phyloP scores from a whole-genome alignment of 2,329 filamentous ascomycete genomes.

The Colletotrichum theobromicola region DNA sequence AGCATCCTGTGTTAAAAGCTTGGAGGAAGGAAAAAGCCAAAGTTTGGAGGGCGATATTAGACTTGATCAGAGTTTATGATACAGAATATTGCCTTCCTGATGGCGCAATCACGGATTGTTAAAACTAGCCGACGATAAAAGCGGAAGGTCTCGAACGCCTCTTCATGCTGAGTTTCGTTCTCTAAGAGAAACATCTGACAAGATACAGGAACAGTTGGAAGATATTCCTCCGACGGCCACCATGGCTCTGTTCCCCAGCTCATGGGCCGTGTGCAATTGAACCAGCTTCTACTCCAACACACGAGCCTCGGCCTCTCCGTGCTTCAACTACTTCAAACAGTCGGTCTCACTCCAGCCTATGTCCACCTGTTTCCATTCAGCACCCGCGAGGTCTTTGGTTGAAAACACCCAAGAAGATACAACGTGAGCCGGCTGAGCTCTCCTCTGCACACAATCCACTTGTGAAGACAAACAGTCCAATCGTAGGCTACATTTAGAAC shows the following conservation, averaged over 20 bases:
- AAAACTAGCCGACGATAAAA: too few relatives aligned
- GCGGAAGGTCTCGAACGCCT: too few relatives aligned
- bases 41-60: too few relatives aligned
- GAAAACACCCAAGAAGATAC: too few relatives aligned
- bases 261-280: background rate
- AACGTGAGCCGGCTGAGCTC: too few relatives aligned
- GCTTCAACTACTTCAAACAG: background rate
- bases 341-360: background rate
- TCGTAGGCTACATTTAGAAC: background rate
- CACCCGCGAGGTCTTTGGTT: fast-evolving
- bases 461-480: background rate
- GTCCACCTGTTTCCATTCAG: background rate
- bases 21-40: background rate
- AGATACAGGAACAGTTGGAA: too few relatives aligned
- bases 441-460: background rate
- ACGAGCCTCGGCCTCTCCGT: fast-evolving
- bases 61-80: too few relatives aligned
- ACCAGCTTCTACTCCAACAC: background rate
- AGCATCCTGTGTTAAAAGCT: background rate
- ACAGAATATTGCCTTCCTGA: too few relatives aligned
- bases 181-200: too few relatives aligned
- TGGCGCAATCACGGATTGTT: too few relatives aligned
- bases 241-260: background rate
- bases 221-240: fast-evolving
- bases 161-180: too few relatives aligned